These are phyloP conservation scores for Zalaria sp. DNA, from an alignment of 2,329 filamentous ascomycete genomes.

Conservation along the genomic window DNA sequence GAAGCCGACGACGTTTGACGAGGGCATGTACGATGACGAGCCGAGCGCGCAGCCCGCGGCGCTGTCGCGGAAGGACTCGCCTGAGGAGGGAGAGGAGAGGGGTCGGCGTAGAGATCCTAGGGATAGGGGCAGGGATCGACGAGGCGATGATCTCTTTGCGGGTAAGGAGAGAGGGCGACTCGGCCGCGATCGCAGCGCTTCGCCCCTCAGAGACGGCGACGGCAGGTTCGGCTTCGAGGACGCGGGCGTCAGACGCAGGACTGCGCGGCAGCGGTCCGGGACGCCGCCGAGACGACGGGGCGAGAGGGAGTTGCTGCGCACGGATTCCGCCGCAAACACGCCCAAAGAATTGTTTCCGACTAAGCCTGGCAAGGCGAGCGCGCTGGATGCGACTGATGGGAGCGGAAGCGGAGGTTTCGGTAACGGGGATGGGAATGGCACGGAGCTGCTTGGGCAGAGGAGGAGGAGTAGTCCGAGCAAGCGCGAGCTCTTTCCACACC, in stretches of 20 bases:
- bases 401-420: neutral
- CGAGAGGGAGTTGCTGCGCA: constrained; percentile 7
- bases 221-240: constrained; percentile 36
- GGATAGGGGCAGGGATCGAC: neutral
- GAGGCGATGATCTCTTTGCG: constrained; percentile 16
- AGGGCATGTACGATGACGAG: constrained; percentile 72
- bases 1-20: constrained; percentile 42
- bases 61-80: no score
- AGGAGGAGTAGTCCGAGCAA: constrained; percentile 9
- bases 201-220: constrained; percentile 35
- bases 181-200: constrained; percentile 43
- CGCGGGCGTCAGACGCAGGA: constrained; percentile 29
- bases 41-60: constrained; percentile 9
- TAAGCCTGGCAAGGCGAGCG: constrained; percentile 3
- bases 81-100: no score
- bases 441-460: no score
- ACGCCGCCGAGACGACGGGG: constrained; percentile 16
- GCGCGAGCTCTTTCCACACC: constrained; percentile 25
- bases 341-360: constrained; percentile 3
- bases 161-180: constrained; percentile 27
- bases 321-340: constrained; percentile 8
- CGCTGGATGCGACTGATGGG: constrained; percentile 1
- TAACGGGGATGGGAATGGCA: constrained; percentile 5
- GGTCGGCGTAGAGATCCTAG: constrained; percentile 9
- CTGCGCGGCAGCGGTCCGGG: constrained; percentile 28